Evolutionary conservation across 345 rosid genomes (phyloP).

Genomic region (Ceriops decandra): DNA sequence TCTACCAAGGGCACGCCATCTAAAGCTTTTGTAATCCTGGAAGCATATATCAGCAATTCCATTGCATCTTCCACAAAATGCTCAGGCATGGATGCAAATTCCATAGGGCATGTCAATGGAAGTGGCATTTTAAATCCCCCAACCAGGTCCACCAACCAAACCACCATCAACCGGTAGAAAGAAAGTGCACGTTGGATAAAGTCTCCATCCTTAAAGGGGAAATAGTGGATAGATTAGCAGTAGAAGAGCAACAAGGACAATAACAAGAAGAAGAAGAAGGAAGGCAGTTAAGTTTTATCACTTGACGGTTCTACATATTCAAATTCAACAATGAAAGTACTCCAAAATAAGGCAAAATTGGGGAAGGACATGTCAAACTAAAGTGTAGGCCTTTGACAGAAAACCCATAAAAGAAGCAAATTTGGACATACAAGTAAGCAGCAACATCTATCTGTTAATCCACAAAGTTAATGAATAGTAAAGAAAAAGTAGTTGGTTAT

Average conservation of each 20-base stretch:
- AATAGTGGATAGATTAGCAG: background rate
- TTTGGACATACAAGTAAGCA: background rate
- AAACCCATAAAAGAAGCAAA: background rate
- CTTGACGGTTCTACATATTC: too few species aligned
- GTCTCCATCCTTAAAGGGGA: conserved; percentile 56
- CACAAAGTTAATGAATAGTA: background rate
- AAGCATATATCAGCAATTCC: conserved; percentile 93
- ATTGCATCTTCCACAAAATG: conserved; percentile 98
- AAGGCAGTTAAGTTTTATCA: background rate
- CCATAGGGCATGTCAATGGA: conserved; percentile 77
- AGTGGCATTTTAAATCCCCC: conserved; percentile 98
- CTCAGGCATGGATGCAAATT: conserved; percentile 95
- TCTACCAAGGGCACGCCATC: conserved; percentile 82
- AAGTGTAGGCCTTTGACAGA: background rate
- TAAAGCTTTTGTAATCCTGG: conserved; percentile 84
- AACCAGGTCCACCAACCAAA: conserved; percentile 83
- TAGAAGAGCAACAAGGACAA: too few species aligned
- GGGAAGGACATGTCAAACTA: background rate
- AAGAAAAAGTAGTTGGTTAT: too few species aligned
- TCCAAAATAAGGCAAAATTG: background rate
- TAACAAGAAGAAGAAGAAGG: too few species aligned
- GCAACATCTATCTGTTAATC: background rate
- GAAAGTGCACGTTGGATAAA: conserved; percentile 80
- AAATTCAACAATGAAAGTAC: background rate
- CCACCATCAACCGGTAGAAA: conserved; percentile 80